Evolutionary conservation across 495 filamentous ascomycete species (phyloP).

Genomic region (Aeminium ludgeri): DNA sequence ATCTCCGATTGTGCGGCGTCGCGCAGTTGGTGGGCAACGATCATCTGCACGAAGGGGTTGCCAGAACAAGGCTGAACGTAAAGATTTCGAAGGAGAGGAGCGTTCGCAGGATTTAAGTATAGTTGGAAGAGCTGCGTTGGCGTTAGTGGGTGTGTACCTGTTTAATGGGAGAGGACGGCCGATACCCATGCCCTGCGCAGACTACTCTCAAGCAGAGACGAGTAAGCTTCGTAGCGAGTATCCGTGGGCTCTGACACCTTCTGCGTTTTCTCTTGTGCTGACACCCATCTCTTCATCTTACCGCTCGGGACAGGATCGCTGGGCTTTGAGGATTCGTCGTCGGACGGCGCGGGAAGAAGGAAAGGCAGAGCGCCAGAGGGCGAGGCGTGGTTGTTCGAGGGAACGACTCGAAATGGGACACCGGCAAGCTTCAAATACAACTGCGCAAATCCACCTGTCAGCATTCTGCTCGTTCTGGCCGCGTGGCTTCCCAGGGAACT

Average conservation of each 20-base stretch:
- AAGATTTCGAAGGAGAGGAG: slow-evolving; percentile 39
- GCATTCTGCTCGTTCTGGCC: not conserved
- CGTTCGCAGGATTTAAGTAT: slow-evolving; percentile 52
- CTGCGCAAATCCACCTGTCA: slow-evolving; percentile 27
- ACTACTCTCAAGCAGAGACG: slow-evolving; percentile 58
- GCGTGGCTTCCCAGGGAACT: slow-evolving; percentile 17
- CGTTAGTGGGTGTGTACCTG: slow-evolving; percentile 1
- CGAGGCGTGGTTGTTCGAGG: slow-evolving; percentile 86
- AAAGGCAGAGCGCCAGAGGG: slow-evolving; percentile 79
- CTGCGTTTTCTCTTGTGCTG: slow-evolving; percentile 24
- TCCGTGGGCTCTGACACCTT: slow-evolving; percentile 31
- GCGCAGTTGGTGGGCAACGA: slow-evolving; percentile 48
- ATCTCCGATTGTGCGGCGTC: slow-evolving; percentile 57
- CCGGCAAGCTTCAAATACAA: slow-evolving; percentile 66
- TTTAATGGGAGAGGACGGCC: too few relatives aligned
- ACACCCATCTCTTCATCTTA: slow-evolving; percentile 55
- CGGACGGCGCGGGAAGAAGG: slow-evolving; percentile 40
- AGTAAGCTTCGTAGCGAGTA: slow-evolving; percentile 57
- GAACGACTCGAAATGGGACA: slow-evolving; percentile 47
- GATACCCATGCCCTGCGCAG: slow-evolving; percentile 77
- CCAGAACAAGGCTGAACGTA: slow-evolving; percentile 52
- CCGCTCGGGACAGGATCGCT: slow-evolving; percentile 39
- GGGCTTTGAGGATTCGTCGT: slow-evolving; percentile 1
- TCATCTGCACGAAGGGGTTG: slow-evolving; percentile 41
- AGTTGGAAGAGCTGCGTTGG: slow-evolving; percentile 50